A percentile compares a stretch with the other conserved stretches of the same genome.
phyloP scores from a whole-genome alignment of 495 filamentous ascomycete species.

The Aspergillus panamensis region DNA sequence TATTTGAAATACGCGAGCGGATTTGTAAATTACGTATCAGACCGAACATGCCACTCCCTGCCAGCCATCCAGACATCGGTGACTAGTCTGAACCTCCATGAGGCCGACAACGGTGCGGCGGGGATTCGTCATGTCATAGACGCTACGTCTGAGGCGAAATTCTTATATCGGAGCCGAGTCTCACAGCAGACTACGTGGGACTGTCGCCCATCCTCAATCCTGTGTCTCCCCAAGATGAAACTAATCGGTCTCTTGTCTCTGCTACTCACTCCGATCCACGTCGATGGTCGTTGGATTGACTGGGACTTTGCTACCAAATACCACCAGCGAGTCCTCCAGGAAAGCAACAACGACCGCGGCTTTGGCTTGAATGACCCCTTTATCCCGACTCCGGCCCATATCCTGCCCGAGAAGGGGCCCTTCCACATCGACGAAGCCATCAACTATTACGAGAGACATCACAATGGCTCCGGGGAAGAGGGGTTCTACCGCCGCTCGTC shows the following conservation, averaged over 20 bases:
- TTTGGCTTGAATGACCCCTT: conserved; percentile 11
- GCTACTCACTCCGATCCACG: background rate
- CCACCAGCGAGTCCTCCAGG: background rate
- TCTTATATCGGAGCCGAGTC: background rate
- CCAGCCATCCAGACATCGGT: background rate
- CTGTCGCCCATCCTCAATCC: background rate
- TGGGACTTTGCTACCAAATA: background rate
- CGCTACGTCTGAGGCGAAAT: background rate
- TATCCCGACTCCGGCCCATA: conserved; percentile 1
- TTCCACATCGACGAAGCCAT: background rate
- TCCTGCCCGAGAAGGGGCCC: conserved; percentile 2
- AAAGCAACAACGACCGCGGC: background rate
- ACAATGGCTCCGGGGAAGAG: background rate
- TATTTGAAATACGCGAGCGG: background rate
- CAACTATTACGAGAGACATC: conserved; percentile 2
- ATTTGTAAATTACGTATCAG: background rate
- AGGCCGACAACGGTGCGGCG: background rate
- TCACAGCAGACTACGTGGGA: background rate
- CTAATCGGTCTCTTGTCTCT: background rate
- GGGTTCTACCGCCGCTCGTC: conserved; percentile 4
- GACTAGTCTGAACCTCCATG: background rate
- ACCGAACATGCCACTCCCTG: background rate
- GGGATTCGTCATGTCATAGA: background rate
- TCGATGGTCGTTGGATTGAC: background rate
- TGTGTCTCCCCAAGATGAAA: background rate